Conservation (phyloP, 441 rosid species). For the Arabidopsis hybrid region DNA sequence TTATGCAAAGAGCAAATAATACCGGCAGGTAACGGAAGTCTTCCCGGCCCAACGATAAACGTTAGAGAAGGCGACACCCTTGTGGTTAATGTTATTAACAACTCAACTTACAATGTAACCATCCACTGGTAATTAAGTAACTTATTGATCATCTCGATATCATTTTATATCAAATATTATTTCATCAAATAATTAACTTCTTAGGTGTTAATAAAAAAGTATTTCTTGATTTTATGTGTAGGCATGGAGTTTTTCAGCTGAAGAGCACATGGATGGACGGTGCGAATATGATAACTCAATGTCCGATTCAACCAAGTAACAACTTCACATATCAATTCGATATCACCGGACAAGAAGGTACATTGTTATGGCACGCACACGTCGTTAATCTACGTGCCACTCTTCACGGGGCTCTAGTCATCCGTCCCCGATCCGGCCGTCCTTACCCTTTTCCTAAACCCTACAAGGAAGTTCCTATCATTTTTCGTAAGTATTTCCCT, state of each 20-base stretch:
- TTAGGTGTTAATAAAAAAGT: not conserved
- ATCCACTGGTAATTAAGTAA: constrained; percentile 62
- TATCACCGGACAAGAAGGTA: constrained; percentile 74
- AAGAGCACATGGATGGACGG: constrained; percentile 89
- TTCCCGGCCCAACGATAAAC: constrained; percentile 69
- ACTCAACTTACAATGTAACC: constrained; percentile 68
- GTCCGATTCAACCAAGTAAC: constrained; percentile 68
- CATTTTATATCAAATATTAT: too few relatives aligned
- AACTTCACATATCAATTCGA: constrained; percentile 68
- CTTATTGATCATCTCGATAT: not conserved
- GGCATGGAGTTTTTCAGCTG: constrained; percentile 84
- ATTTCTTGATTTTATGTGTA: constrained; percentile 24
- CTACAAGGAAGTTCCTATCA: constrained; percentile 62
- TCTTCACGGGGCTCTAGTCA: constrained; percentile 69
- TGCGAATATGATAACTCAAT: constrained; percentile 73
- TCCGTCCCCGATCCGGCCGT: constrained; percentile 60
- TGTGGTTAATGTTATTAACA: constrained; percentile 65
- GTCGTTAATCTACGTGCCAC: constrained; percentile 69
- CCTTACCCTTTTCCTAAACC: constrained; percentile 78
- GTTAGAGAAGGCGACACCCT: constrained; percentile 71
- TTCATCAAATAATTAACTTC: not conserved
- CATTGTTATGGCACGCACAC: constrained; percentile 98
- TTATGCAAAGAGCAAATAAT: constrained; percentile 42
- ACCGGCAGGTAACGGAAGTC: constrained; percentile 63
- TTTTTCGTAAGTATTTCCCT: constrained; percentile 56